A percentile compares a stretch with the other conserved stretches of the same genome.
These are phyloP conservation scores for Sporothrix mexicana DNA, from an alignment of 2,329 filamentous ascomycete species.

Conservation along the genomic window DNA sequence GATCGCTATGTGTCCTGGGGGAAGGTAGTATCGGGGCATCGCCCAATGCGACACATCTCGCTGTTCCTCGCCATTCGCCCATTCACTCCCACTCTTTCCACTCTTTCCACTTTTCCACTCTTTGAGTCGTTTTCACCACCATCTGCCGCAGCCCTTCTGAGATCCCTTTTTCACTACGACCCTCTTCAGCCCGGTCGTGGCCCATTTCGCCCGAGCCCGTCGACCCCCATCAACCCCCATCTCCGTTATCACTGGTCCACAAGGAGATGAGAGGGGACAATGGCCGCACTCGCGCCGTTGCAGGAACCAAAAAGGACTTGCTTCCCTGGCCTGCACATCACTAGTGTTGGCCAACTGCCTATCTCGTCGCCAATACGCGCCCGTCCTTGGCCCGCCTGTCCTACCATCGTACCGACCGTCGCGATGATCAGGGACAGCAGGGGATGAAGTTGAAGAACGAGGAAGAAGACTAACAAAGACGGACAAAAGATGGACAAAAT, in stretches of 20 bases:
- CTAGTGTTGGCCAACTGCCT: slow-evolving; percentile 15
- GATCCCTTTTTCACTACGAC: background rate
- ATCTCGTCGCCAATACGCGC: slow-evolving; percentile 28
- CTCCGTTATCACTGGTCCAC: slow-evolving; percentile 17
- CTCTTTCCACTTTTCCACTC: too few species aligned
- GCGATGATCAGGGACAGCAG: slow-evolving; percentile 17
- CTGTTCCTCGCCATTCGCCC: background rate
- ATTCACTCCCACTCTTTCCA: background rate
- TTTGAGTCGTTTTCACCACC: background rate
- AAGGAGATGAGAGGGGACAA: slow-evolving; percentile 25
- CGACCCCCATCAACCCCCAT: background rate
- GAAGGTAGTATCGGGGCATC: slow-evolving; percentile 26
- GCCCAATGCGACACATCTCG: background rate
- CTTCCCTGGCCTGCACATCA: background rate
- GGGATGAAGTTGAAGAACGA: too few species aligned
- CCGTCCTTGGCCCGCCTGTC: slow-evolving; percentile 1
- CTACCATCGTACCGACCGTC: slow-evolving; percentile 14
- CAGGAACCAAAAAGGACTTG: too few species aligned
- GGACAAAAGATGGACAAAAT: too few species aligned
- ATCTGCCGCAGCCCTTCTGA: slow-evolving; percentile 5
- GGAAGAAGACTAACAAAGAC: too few species aligned
- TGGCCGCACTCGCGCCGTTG: too few species aligned
- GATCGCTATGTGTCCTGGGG: slow-evolving; percentile 25
- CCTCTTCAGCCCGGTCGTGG: background rate
- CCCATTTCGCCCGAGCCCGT: background rate